Evolutionary conservation across 2,329 filamentous ascomycete species (phyloP).

Genomic region (Pochonia chlamydosporia): DNA sequence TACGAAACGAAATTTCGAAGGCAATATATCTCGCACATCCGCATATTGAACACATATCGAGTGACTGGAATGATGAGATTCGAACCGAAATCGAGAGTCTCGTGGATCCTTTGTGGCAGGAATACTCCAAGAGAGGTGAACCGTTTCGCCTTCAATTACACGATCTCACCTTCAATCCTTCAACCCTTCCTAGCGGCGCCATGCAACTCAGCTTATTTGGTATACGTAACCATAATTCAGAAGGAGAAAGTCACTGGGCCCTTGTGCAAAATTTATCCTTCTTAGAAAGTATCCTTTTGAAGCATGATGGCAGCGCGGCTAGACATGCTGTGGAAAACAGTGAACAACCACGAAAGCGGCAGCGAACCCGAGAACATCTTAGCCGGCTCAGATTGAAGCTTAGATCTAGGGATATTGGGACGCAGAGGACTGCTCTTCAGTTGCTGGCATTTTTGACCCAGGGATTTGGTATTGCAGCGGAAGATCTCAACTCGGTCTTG

Average conservation of each 20-base stretch:
- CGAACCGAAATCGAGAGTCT: constrained; percentile 56
- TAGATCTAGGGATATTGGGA: constrained; percentile 34
- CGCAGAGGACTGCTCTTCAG: constrained; percentile 49
- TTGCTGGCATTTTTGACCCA: constrained; percentile 52
- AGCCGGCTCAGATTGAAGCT: constrained; percentile 45
- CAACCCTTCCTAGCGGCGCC: constrained; percentile 35
- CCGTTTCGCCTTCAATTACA: constrained; percentile 71
- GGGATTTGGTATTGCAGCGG: constrained; percentile 35
- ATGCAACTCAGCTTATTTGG: constrained; percentile 46
- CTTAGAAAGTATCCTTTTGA: constrained; percentile 44
- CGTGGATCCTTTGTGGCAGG: constrained; percentile 63
- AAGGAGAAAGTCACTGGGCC: constrained; percentile 56
- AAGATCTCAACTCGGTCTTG: constrained; percentile 51
- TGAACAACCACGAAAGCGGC: constrained; percentile 48
- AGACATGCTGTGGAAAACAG: constrained; percentile 21
- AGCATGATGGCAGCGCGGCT: constrained; percentile 15
- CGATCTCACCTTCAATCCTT: constrained; percentile 58
- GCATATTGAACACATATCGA: constrained; percentile 53
- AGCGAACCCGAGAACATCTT: constrained; percentile 34
- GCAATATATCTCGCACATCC: constrained; percentile 62
- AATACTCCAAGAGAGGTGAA: constrained; percentile 69
- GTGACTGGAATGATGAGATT: constrained; percentile 34
- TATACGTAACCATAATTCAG: constrained; percentile 45
- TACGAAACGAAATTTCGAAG: constrained; percentile 74
- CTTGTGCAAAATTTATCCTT: constrained; percentile 53